Evolutionary conservation across 139 green algal genomes (phyloP), one percentile per base, ranked within the genome.

Genomic region (Chloropicon primus): DNA sequence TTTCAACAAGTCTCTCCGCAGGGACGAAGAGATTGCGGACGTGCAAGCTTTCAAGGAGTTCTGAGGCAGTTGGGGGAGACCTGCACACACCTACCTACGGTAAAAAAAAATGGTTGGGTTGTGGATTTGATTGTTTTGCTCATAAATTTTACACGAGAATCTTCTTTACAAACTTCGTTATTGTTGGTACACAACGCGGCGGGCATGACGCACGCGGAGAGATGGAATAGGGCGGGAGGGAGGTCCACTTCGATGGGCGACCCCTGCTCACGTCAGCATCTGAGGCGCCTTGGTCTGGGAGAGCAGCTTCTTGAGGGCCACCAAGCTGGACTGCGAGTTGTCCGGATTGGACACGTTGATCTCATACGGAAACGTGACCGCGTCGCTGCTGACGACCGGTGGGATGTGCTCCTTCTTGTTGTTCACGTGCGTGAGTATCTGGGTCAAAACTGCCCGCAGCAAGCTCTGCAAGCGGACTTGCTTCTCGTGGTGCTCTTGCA

Each of bases 351-450:
- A 80, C 2, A 90, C 81, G 24, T 82, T 85, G 71, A 97, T 91
- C 77, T 97, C 93, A 84, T 93, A 97, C 26, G 93, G 92, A 81
- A 97, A 97, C 26, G 87, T 93, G 22, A 91, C 80, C 1, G 87
- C 78, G 0, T 86, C 78, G 10, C 80, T 74, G 22, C 85, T 90
- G 10, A 92, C 84, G 3, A 97, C 93, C 0, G 93, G 91, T 0
- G 93, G 93, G 25, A 97, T 92, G 88, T 97, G 92, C 73, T 94
- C 91, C 21, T 90, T 86, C 76, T 87, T 88, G 22, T 94, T 89
- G 82, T 96, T 96, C 25, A 94, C 89, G 27, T 82, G 74, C 10
- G 77, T 80, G 1, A 96, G 77, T 0, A 94, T 85, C 22, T 76
- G 25, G 0, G 73, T 41, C 29, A 93, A 41, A 1, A 81, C 77